phyloP scores from a whole-genome alignment of 768 basidiomycete genomes.

The Phylloporus sp. region DNA sequence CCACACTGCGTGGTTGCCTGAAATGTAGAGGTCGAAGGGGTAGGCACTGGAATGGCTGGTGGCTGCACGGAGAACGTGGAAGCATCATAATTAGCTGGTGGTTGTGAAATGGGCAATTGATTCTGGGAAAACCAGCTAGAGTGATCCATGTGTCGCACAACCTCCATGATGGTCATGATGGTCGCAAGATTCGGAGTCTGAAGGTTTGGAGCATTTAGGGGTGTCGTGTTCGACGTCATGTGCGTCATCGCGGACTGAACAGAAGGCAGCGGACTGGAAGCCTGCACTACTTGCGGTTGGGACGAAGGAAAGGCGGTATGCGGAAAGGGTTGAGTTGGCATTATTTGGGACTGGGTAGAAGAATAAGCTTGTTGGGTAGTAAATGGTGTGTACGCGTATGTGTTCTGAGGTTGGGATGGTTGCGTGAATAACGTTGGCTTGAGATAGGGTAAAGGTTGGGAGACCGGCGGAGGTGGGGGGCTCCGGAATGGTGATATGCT shows the following conservation, averaged over 20 bases:
- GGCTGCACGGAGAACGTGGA: slow-evolving; percentile 5
- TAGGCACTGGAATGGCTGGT: not conserved
- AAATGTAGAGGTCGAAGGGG: slow-evolving; percentile 1
- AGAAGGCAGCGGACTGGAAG: slow-evolving; percentile 10
- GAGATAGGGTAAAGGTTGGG: slow-evolving; percentile 9
- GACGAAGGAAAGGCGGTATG: slow-evolving; percentile 15
- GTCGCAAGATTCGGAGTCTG: slow-evolving; percentile 22
- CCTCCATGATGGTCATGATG: slow-evolving; percentile 29
- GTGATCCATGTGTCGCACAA: slow-evolving; percentile 28
- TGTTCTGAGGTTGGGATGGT: slow-evolving; percentile 18
- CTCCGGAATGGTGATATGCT: not conserved
- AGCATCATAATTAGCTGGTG: not conserved
- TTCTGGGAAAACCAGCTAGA: slow-evolving; percentile 17
- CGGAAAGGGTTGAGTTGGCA: slow-evolving; percentile 14
- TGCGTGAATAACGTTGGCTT: slow-evolving; percentile 14
- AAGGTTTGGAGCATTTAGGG: slow-evolving; percentile 10
- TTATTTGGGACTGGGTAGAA: slow-evolving; percentile 16
- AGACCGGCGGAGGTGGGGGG: slow-evolving; percentile 1
- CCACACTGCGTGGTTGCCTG: not conserved
- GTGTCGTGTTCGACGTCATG: slow-evolving; percentile 6
- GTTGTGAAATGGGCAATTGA: slow-evolving; percentile 16
- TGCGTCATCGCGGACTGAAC: slow-evolving; percentile 16
- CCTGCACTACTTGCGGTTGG: slow-evolving; percentile 12
- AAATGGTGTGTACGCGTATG: slow-evolving; percentile 11
- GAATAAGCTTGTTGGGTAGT: slow-evolving; percentile 15